phyloP scores from a whole-genome alignment of 768 basidiomycete genomes.

The Amanita exitialis region DNA sequence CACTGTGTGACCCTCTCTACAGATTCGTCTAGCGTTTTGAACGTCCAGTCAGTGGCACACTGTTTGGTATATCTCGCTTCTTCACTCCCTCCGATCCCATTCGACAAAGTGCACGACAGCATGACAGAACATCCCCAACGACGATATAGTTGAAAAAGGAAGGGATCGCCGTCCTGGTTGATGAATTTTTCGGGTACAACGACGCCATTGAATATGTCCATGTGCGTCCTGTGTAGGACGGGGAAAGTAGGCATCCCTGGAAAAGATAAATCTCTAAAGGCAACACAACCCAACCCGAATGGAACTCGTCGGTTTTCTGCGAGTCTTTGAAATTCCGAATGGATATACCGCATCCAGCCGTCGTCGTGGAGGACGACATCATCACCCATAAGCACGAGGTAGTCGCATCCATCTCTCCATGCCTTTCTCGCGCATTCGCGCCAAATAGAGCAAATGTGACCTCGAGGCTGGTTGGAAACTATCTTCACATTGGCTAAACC shows the following conservation, averaged over 20 bases:
- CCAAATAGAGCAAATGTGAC: slow-evolving; percentile 47
- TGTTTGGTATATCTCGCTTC: slow-evolving; percentile 38
- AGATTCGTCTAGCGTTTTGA: slow-evolving; percentile 32
- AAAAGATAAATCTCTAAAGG: slow-evolving; percentile 44
- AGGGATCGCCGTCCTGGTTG: slow-evolving; percentile 53
- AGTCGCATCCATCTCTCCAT: slow-evolving; percentile 37
- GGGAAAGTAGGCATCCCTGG: slow-evolving; percentile 59
- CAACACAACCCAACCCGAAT: slow-evolving; percentile 44
- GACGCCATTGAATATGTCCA: slow-evolving; percentile 42
- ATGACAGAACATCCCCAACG: slow-evolving; percentile 41
- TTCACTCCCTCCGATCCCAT: slow-evolving; percentile 33
- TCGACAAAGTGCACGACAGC: slow-evolving; percentile 31
- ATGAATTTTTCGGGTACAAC: slow-evolving; percentile 42
- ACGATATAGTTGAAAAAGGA: slow-evolving; percentile 50
- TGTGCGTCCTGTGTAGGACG: slow-evolving; percentile 39
- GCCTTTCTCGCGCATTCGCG: slow-evolving; percentile 36
- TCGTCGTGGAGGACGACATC: slow-evolving; percentile 40
- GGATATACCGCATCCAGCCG: slow-evolving; percentile 39
- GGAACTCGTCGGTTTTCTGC: slow-evolving; percentile 20
- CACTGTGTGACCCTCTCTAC: slow-evolving; percentile 24
- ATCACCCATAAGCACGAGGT: slow-evolving; percentile 45
- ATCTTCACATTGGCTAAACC: slow-evolving; percentile 29
- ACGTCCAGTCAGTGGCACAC: slow-evolving; percentile 37
- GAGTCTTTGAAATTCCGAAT: slow-evolving; percentile 26
- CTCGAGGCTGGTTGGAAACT: slow-evolving; percentile 26